Conservation (phyloP, 257 asterid genomes). For the Solanum peruvianum region DNA sequence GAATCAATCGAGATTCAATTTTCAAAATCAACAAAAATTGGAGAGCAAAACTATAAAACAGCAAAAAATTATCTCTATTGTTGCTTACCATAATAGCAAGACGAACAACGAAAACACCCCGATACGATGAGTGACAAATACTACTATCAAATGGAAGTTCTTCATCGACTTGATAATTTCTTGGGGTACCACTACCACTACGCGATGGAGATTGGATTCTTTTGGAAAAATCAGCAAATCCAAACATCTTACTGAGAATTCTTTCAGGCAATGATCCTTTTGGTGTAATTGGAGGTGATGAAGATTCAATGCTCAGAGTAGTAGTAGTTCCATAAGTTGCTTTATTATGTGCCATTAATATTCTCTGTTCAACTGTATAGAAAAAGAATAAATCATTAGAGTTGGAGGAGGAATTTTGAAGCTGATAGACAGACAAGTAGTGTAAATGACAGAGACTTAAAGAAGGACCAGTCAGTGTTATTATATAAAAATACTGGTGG, state of each 20-base stretch:
- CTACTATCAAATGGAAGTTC: slow-evolving; percentile 45
- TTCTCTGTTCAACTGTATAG: neutral
- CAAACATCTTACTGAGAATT: slow-evolving; percentile 8
- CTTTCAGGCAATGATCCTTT: slow-evolving; percentile 15
- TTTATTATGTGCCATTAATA: neutral
- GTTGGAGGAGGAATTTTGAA: neutral
- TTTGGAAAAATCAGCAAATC: slow-evolving; percentile 11
- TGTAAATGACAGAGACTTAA: neutral
- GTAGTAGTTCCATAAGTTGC: neutral
- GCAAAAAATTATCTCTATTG: neutral
- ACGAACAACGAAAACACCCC: slow-evolving; percentile 81
- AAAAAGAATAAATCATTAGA: neutral
- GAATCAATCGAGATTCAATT: neutral
- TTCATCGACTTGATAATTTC: slow-evolving; percentile 39
- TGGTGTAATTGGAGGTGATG: slow-evolving; percentile 9
- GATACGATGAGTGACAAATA: slow-evolving; percentile 56
- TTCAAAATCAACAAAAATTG: neutral
- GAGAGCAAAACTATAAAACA: neutral
- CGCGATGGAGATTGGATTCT: slow-evolving; percentile 16
- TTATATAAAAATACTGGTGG: neutral
- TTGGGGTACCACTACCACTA: slow-evolving; percentile 6
- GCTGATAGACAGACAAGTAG: neutral
- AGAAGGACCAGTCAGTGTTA: neutral
- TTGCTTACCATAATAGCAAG: slow-evolving; percentile 89
- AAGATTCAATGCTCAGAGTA: slow-evolving; percentile 11